phyloP scores from a whole-genome alignment of 2,329 filamentous ascomycete genomes.

The Claviceps humidiphila region DNA sequence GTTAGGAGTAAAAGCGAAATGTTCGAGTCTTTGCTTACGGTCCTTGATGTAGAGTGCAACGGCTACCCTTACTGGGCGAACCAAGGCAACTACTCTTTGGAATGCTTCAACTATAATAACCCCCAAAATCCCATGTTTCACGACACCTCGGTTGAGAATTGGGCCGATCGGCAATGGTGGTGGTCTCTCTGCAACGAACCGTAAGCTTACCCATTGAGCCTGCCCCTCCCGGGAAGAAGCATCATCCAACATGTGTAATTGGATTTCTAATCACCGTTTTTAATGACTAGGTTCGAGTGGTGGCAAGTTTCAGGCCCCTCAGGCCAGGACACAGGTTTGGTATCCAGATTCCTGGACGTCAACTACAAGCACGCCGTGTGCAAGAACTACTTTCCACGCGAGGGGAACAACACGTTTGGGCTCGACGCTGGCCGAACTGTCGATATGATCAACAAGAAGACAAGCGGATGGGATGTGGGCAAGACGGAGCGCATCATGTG shows the following conservation, averaged over 20 bases:
- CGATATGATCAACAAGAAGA: constrained; percentile 36
- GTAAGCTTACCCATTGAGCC: constrained; percentile 10
- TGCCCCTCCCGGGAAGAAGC: too few species aligned
- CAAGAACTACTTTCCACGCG: constrained; percentile 36
- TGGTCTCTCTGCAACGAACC: constrained; percentile 54
- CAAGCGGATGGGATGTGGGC: constrained; percentile 40
- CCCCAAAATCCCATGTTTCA: constrained; percentile 32
- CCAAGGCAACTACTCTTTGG: constrained; percentile 17
- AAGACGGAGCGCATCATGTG: constrained; percentile 41
- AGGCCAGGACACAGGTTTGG: not conserved
- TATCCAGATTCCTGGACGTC: constrained; percentile 7
- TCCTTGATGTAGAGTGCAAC: constrained; percentile 26
- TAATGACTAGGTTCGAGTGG: constrained; percentile 10
- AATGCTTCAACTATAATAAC: constrained; percentile 4
- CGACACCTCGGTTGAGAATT: constrained; percentile 33
- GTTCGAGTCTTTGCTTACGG: constrained; percentile 30
- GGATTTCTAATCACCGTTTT: not conserved
- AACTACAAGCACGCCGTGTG: constrained; percentile 45
- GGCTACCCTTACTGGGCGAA: not conserved
- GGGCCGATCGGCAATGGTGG: constrained; percentile 33
- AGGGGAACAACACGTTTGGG: constrained; percentile 2
- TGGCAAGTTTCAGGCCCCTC: constrained; percentile 16
- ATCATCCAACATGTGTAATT: too few species aligned
- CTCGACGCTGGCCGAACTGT: constrained; percentile 18
- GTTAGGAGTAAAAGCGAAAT: not conserved